These are phyloP conservation scores for Rhizopogon salebrosus DNA, from an alignment of 768 basidiomycete genomes.

Conservation along the genomic window DNA sequence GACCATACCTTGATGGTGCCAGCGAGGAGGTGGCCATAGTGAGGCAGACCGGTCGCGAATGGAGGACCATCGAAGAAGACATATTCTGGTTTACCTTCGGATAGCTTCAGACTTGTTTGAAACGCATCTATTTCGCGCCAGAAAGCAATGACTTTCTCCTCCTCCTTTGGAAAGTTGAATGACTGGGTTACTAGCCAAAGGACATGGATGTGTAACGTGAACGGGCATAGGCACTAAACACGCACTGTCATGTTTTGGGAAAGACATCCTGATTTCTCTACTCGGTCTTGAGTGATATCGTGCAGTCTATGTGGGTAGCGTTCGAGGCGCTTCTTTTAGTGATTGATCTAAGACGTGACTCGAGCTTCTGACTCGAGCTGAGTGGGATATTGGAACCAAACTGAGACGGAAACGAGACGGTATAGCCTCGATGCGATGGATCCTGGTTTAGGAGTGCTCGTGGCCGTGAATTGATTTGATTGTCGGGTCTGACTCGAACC, in stretches of 20 bases:
- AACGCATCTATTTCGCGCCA: constrained; percentile 99
- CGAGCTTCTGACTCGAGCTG: neutral
- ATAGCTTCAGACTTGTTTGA: constrained; percentile 87
- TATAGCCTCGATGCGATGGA: too few relatives aligned
- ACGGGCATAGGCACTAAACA: constrained; percentile 6
- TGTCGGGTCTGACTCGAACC: too few relatives aligned
- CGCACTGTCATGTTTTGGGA: constrained; percentile 70
- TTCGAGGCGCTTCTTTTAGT: neutral
- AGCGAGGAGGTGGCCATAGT: constrained; percentile 91
- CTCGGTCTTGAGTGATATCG: neutral
- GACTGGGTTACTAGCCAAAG: constrained; percentile 53
- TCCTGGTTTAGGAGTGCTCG: too few relatives aligned
- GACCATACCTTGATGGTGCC: constrained; percentile 83
- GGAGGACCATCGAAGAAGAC: constrained; percentile 98
- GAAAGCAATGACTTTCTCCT: constrained; percentile 83
- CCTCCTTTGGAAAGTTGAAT: constrained; percentile 85
- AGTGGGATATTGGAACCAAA: neutral
- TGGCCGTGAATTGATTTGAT: too few relatives aligned
- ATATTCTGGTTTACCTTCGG: constrained; percentile 84
- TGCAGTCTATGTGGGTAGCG: neutral
- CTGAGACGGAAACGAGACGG: too few relatives aligned
- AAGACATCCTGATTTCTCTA: constrained; percentile 46
- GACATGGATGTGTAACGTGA: constrained; percentile 2
- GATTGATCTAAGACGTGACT: neutral
- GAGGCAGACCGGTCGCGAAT: constrained; percentile 94